Percentiles rank a stretch among this genome's conserved stretches.
These are phyloP conservation scores for Boletus vinaceobasis DNA, from an alignment of 768 basidiomycete species.

Conservation along the genomic window DNA sequence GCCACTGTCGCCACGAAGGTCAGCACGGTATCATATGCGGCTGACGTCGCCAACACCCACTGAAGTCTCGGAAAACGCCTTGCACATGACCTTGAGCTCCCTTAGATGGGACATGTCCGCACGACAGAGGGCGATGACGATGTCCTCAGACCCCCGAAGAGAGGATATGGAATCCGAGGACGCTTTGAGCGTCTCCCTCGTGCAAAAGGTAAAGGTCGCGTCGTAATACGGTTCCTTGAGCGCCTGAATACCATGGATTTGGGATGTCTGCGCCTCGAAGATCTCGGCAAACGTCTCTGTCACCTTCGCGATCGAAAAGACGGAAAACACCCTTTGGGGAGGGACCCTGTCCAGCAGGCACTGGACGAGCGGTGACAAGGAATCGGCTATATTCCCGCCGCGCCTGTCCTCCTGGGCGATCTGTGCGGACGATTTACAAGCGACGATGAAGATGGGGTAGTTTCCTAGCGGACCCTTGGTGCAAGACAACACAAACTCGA, in stretches of 20 bases:
- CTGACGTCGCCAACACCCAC: conserved; percentile 37
- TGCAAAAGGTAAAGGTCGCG: conserved; percentile 57
- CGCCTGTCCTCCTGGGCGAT: conserved; percentile 10
- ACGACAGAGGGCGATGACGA: conserved; percentile 29
- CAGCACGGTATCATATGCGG: not conserved
- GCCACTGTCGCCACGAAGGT: conserved; percentile 36
- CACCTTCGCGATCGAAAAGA: conserved; percentile 57
- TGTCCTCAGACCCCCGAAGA: conserved; percentile 3
- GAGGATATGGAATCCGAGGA: not conserved
- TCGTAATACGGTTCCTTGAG: conserved; percentile 53
- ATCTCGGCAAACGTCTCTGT: conserved; percentile 41
- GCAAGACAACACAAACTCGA: conserved; percentile 10
- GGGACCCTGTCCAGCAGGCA: conserved; percentile 13
- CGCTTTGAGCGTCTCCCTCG: conserved; percentile 35
- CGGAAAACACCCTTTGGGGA: conserved; percentile 44
- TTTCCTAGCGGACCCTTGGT: not conserved
- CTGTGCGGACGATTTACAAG: conserved; percentile 13
- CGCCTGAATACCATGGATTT: conserved; percentile 17
- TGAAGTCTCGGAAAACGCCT: conserved; percentile 55
- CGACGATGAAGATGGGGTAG: conserved; percentile 16
- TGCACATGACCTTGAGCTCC: conserved; percentile 44
- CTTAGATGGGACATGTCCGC: conserved; percentile 32
- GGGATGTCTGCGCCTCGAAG: conserved; percentile 39
- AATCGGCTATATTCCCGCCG: not conserved
- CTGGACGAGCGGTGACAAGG: conserved; percentile 9